Conservation (phyloP, 2,329 filamentous ascomycete species). For the Dichotomopilus funicola region DNA sequence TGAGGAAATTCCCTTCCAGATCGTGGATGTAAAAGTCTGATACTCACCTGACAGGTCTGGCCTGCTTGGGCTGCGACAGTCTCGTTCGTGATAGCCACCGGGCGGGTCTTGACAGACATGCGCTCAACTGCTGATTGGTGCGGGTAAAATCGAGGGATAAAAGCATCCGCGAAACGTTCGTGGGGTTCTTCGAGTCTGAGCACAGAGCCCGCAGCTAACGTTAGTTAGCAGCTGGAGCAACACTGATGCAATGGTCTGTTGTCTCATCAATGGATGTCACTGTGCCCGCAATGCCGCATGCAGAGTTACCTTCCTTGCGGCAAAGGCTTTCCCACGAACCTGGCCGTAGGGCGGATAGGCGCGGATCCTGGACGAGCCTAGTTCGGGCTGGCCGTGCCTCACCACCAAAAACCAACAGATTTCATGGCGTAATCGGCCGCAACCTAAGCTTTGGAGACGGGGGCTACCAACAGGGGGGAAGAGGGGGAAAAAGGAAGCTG, state of each 20-base stretch:
- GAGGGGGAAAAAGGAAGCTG: neutral
- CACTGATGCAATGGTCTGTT: constrained; percentile 4
- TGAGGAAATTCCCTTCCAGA: neutral
- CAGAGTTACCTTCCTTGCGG: too few relatives aligned
- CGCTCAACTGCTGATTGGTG: constrained; percentile 26
- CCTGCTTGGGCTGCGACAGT: constrained; percentile 3
- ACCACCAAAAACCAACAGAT: constrained; percentile 7
- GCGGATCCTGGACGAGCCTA: too few relatives aligned
- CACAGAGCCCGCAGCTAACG: neutral
- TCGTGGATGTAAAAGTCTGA: constrained; percentile 18
- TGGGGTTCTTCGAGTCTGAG: constrained; percentile 9
- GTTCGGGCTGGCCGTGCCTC: neutral
- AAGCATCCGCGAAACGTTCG: constrained; percentile 10
- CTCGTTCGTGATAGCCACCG: constrained; percentile 4
- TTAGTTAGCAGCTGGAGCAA: constrained; percentile 4
- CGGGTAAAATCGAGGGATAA: constrained; percentile 30
- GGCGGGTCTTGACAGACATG: constrained; percentile 20
- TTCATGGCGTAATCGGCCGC: constrained; percentile 21
- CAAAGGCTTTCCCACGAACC: too few relatives aligned
- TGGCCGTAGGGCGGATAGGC: too few relatives aligned
- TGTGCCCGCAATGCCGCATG: too few relatives aligned
- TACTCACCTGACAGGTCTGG: constrained; percentile 21
- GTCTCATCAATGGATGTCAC: neutral
- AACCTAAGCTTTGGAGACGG: too few relatives aligned
- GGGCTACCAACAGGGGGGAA: neutral